Percentiles rank a stretch among this genome's conserved stretches.
phyloP scores from a whole-genome alignment of 768 basidiomycete genomes.

The Phaffia australis region DNA sequence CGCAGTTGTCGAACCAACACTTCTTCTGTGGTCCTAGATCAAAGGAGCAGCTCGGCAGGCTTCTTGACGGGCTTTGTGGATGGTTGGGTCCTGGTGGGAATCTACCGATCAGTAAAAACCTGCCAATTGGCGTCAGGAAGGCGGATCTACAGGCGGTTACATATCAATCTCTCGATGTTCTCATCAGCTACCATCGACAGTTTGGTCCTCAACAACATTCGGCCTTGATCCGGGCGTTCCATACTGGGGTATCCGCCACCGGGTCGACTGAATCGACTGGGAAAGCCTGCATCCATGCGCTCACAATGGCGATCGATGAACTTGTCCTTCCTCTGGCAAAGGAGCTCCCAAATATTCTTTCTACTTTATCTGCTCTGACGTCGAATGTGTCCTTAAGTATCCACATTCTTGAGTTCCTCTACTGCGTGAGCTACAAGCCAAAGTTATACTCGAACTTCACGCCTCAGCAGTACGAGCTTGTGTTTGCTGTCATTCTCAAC shows the following conservation, averaged over 20 bases:
- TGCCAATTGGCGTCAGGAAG: constrained; percentile 43
- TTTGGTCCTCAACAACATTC: constrained; percentile 49
- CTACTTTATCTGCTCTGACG: constrained; percentile 75
- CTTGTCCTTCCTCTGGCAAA: constrained; percentile 69
- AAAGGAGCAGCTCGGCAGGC: constrained; percentile 52
- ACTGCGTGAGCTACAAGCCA: constrained; percentile 70
- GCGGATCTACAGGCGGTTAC: constrained; percentile 76
- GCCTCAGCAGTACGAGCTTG: constrained; percentile 78
- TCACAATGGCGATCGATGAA: constrained; percentile 65
- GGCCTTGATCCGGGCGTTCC: constrained; percentile 41
- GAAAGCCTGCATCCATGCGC: constrained; percentile 78
- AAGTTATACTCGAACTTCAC: constrained; percentile 79
- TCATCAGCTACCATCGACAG: constrained; percentile 73
- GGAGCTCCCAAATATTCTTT: constrained; percentile 64
- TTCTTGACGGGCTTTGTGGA: constrained; percentile 29
- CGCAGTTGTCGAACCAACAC: constrained; percentile 88
- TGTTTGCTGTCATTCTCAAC: constrained; percentile 85
- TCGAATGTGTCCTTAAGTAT: constrained; percentile 83
- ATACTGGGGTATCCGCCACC: constrained; percentile 36
- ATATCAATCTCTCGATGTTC: constrained; percentile 73
- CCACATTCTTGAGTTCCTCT: constrained; percentile 88
- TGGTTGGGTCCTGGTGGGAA: constrained; percentile 19
- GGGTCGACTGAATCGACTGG: constrained; percentile 38
- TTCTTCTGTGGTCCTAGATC: constrained; percentile 84
- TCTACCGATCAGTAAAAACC: constrained; percentile 29